Conservation (phyloP, 2,329 filamentous ascomycete species). For the Coleophoma cylindrospora region DNA sequence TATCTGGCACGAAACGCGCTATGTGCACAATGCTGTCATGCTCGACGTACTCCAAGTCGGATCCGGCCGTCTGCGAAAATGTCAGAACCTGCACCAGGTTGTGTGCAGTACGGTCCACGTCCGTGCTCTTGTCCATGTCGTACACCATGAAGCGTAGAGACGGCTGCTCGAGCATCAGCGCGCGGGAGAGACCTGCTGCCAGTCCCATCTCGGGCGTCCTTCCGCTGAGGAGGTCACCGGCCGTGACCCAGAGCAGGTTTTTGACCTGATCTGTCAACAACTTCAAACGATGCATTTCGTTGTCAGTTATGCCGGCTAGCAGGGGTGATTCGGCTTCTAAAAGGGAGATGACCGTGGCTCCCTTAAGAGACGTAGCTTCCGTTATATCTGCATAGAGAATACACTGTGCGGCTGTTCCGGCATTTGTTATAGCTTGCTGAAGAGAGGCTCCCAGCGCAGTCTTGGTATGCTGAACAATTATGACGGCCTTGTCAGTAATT, state of each 20-base stretch:
- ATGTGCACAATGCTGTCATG: conserved; percentile 2
- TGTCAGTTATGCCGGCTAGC: not conserved
- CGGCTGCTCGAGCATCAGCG: not conserved
- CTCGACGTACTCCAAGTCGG: not conserved
- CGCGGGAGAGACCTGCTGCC: not conserved
- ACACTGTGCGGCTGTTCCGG: not conserved
- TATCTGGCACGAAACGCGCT: conserved; percentile 6
- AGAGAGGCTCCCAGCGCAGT: not conserved
- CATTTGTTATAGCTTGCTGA: not conserved
- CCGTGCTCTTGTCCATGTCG: not conserved
- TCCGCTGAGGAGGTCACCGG: not conserved
- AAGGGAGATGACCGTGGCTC: not conserved
- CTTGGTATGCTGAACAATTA: not conserved
- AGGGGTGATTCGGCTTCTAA: not conserved
- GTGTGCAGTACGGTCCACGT: not conserved
- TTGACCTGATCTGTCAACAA: not conserved
- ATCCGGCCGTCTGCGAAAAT: not conserved
- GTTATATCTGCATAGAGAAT: not conserved
- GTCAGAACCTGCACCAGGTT: not conserved
- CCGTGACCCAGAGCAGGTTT: not conserved
- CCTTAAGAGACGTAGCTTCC: not conserved
- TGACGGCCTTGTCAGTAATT: not conserved
- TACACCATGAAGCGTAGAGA: not conserved
- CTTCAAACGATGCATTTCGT: not conserved
- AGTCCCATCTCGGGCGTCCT: not conserved